Evolutionary conservation across 345 rosid genomes (phyloP), one percentile per base, ranked within the genome.

Genomic region (Trapa bicornis): DNA sequence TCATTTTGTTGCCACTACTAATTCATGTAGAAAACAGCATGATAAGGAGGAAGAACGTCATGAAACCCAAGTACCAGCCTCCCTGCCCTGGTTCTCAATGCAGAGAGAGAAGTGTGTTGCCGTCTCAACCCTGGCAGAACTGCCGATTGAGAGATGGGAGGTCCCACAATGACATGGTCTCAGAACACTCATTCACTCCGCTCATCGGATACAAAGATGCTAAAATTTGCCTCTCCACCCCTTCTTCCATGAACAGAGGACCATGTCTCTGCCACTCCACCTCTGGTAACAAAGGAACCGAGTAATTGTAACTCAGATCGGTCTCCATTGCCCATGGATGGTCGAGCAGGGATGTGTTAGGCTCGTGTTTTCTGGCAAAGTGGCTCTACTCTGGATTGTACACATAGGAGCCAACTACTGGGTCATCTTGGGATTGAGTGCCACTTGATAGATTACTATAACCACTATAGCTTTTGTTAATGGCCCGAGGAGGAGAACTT

Each of bases 221-320:
- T 16, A 91, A 84, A 29, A 87, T 76, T 80, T 84, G 94, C 74
- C 87, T 84, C 74, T 85, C 93, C 38, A 83, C 85, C 61, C 70
- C 35, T 32, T 16, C 41, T 47, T 68, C 76, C 2, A 75, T 69
- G 41, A 70, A 7, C 41, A 42, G 48, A 14, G 67, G 65, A 36
- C 11, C 61, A 5, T 67, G 78, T 65, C 71, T 74, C 0, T 76
- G 78, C 68, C 74, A 39, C 61, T 66, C 75, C 67, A 64, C 79
- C 61, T 71, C 79, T 8, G 80, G 86, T 66, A 71, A 39, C 5
- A 63, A 33, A 12, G 86, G 84, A 42, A 74, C 47, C 37, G 38
- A 38, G 15, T 58, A 32, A 2, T 5, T 32, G 33, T 84, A 81
- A 68, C 80, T 82, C 47, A 77, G 68, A 41, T 75, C 81, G 1